Conservation (phyloP, 2,329 filamentous ascomycete genomes). For the Sphaerulina populicola region DNA sequence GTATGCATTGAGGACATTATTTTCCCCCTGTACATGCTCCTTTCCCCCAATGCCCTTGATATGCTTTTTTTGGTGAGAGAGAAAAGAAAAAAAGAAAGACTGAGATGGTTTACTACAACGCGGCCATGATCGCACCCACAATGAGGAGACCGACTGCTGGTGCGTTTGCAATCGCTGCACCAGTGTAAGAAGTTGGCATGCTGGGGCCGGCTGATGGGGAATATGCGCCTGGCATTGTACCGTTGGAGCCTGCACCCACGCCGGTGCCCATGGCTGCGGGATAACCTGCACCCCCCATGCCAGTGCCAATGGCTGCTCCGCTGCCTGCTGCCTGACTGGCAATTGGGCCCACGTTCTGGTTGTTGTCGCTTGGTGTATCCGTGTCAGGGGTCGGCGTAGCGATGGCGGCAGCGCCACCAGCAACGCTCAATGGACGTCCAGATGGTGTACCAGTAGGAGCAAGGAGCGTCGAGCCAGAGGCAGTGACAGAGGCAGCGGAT, state of each 20-base stretch:
- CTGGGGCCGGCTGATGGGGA: neutral
- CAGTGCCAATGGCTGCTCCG: neutral
- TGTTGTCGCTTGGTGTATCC: slow-evolving; percentile 3
- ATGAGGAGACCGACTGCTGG: slow-evolving; percentile 6
- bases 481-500: neutral
- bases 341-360: slow-evolving; percentile 2
- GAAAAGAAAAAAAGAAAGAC: neutral
- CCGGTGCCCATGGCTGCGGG: neutral
- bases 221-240: neutral
- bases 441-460: slow-evolving; percentile 3
- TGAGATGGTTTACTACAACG: neutral
- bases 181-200: slow-evolving; percentile 2
- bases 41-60: neutral
- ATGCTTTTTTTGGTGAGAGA: neutral
- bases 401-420: neutral
- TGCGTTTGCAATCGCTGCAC: slow-evolving; percentile 1
- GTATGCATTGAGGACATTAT: neutral
- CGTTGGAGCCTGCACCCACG: neutral
- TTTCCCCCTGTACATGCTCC: neutral
- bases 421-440: neutral
- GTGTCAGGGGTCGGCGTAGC: neutral
- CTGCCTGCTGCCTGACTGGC: neutral
- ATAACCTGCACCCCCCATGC: neutral
- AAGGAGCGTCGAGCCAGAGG: neutral
- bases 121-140: slow-evolving; percentile 4